Evolutionary conservation across 2,329 filamentous ascomycete genomes (phyloP).

Genomic region (Herpomyces periplanetae): DNA sequence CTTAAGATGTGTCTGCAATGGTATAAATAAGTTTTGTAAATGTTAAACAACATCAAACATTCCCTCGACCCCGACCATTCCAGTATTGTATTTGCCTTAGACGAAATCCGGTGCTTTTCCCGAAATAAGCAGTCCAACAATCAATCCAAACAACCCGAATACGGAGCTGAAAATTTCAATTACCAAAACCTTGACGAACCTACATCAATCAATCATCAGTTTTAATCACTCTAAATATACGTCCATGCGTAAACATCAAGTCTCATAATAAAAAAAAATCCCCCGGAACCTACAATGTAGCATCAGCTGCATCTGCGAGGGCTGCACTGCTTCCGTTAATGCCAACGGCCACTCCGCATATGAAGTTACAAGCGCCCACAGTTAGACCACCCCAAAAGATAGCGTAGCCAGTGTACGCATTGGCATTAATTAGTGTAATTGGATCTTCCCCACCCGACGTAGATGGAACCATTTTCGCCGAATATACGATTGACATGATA

Average conservation of each 20-base stretch:
- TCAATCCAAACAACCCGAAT: conserved; percentile 73
- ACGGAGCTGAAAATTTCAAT: conserved; percentile 98
- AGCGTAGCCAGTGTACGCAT: conserved; percentile 69
- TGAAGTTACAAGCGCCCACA: conserved; percentile 72
- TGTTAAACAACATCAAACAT: too few relatives aligned
- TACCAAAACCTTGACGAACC: conserved; percentile 92
- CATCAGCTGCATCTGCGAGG: conserved; percentile 70
- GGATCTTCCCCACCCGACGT: conserved; percentile 20
- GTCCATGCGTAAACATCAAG: not conserved
- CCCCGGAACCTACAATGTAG: conserved; percentile 43
- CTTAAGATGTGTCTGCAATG: too few relatives aligned
- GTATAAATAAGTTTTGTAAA: too few relatives aligned
- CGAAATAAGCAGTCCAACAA: conserved; percentile 59
- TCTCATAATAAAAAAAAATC: not conserved
- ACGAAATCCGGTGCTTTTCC: conserved; percentile 39
- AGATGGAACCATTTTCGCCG: conserved; percentile 28
- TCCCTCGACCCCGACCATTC: too few relatives aligned
- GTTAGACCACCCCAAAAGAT: conserved; percentile 86
- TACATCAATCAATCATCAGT: conserved; percentile 8
- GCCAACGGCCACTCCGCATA: conserved; percentile 81
- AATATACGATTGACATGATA: conserved; percentile 98
- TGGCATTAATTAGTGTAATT: conserved; percentile 27
- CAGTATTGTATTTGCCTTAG: too few relatives aligned
- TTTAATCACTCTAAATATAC: conserved; percentile 2
- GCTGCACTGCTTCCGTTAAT: conserved; percentile 95